phyloP scores from a whole-genome alignment of 805 yeast species.

The Candida odintsovae region DNA sequence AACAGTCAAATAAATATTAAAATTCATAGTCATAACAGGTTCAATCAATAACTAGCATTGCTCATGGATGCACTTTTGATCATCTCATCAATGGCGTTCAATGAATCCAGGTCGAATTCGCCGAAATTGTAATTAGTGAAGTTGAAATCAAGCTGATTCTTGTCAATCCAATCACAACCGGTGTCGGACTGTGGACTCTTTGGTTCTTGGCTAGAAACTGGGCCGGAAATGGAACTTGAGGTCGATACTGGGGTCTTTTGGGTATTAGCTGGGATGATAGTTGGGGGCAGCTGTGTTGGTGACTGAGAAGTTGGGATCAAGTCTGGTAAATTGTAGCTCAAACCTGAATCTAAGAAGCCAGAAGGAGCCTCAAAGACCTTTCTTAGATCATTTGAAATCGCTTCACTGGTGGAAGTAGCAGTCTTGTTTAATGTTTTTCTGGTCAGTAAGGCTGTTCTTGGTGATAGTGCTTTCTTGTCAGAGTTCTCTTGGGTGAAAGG shows the following conservation, averaged over 20 bases:
- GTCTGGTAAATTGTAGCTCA: constrained; percentile 11
- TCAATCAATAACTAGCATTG: background rate
- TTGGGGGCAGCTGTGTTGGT: background rate
- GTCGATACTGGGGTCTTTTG: background rate
- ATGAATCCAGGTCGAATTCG: constrained; percentile 21
- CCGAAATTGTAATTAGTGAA: constrained; percentile 22
- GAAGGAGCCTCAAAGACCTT: constrained; percentile 3
- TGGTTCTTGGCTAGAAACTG: constrained; percentile 1
- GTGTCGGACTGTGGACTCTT: constrained; percentile 34
- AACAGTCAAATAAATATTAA: background rate
- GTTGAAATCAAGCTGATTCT: constrained; percentile 33
- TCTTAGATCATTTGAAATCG: background rate
- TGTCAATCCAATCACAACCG: constrained; percentile 57
- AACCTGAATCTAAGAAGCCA: constrained; percentile 6
- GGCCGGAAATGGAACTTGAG: background rate
- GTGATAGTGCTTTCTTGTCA: constrained; percentile 4
- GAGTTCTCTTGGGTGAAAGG: constrained; percentile 4
- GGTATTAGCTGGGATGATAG: too few species aligned
- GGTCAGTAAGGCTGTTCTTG: background rate
- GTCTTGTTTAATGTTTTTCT: background rate
- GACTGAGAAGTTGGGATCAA: background rate
- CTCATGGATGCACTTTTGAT: constrained; percentile 11
- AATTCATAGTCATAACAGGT: background rate
- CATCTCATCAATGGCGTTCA: constrained; percentile 23
- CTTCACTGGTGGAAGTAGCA: background rate